These are phyloP conservation scores for Clavispora vitiphila DNA, from an alignment of 805 yeast genomes.

Conservation along the genomic window DNA sequence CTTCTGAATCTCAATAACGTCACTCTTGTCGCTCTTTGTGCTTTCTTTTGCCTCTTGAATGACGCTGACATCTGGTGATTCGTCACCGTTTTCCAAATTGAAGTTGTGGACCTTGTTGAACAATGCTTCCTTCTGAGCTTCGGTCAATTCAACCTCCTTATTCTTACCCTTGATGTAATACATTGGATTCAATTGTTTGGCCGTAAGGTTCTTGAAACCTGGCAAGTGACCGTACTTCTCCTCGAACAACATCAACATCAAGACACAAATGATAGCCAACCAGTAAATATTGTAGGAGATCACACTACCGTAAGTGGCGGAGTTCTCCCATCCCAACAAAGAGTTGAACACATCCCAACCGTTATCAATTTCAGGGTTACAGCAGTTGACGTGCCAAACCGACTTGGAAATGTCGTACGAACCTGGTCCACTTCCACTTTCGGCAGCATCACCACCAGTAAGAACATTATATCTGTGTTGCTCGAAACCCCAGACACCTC, in stretches of 20 bases:
- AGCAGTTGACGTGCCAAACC: slow-evolving; percentile 97
- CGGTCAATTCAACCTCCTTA: slow-evolving; percentile 46
- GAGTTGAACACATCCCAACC: slow-evolving; percentile 99
- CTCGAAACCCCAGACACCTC: slow-evolving; percentile 90
- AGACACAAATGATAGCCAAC: slow-evolving; percentile 55
- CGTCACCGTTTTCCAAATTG: slow-evolving; percentile 8
- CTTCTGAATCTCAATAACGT: background rate
- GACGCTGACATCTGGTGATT: background rate
- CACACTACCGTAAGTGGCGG: slow-evolving; percentile 92
- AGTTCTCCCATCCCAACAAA: slow-evolving; percentile 93
- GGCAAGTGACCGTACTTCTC: slow-evolving; percentile 84
- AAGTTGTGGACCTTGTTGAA: slow-evolving; percentile 31
- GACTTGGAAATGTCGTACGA: slow-evolving; percentile 74
- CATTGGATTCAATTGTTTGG: slow-evolving; percentile 62
- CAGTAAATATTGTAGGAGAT: slow-evolving; percentile 86
- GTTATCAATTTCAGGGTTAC: slow-evolving; percentile 85
- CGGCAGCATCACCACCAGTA: slow-evolving; percentile 95
- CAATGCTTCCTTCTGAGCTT: slow-evolving; percentile 48
- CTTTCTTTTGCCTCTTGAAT: background rate
- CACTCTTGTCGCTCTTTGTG: background rate
- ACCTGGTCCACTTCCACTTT: slow-evolving; percentile 91
- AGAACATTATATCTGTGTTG: slow-evolving; percentile 53
- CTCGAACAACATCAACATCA: slow-evolving; percentile 68
- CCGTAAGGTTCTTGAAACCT: slow-evolving; percentile 44
- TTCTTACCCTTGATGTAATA: slow-evolving; percentile 66